Conservation (phyloP, 805 yeast species). For the Kodamaea laetipori region DNA sequence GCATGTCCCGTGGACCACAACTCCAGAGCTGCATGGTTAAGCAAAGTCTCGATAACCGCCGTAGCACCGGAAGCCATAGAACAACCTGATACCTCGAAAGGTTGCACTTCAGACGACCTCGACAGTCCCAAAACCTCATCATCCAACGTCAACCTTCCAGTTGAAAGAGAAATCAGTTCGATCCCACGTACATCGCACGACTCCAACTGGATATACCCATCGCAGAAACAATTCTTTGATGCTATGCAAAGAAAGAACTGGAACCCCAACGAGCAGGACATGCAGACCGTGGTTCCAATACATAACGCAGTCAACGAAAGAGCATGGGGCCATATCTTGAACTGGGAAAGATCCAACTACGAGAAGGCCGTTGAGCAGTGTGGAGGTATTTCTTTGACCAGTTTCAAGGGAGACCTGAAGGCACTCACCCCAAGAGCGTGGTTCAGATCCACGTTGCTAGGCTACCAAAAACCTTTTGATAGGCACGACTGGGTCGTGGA, state of each 20-base stretch:
- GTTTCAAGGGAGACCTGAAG: constrained; percentile 86
- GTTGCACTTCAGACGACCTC: constrained; percentile 50
- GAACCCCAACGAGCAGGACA: constrained; percentile 78
- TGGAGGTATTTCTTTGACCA: constrained; percentile 82
- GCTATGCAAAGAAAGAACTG: constrained; percentile 92
- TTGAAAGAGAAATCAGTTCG: constrained; percentile 75
- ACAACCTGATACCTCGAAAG: constrained; percentile 13
- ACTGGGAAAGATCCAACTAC: constrained; percentile 73
- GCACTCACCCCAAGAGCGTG: constrained; percentile 86
- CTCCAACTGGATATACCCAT: constrained; percentile 90
- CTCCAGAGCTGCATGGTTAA: constrained; percentile 62
- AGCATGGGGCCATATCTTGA: constrained; percentile 81
- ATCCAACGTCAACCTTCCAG: constrained; percentile 50
- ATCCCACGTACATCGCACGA: constrained; percentile 72
- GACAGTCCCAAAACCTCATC: constrained; percentile 32
- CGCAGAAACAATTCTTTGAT: constrained; percentile 90
- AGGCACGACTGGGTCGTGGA: constrained; percentile 93
- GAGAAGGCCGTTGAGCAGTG: constrained; percentile 53
- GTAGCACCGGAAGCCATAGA: constrained; percentile 44
- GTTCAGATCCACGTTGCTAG: constrained; percentile 62
- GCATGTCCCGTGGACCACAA: constrained; percentile 71
- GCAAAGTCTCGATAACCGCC: constrained; percentile 29
- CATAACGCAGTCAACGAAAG: constrained; percentile 93
- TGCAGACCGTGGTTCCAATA: constrained; percentile 89
- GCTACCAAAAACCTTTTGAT: constrained; percentile 83